phyloP scores from a whole-genome alignment of 257 asterid genomes.

The Scutellaria baicalensis region DNA sequence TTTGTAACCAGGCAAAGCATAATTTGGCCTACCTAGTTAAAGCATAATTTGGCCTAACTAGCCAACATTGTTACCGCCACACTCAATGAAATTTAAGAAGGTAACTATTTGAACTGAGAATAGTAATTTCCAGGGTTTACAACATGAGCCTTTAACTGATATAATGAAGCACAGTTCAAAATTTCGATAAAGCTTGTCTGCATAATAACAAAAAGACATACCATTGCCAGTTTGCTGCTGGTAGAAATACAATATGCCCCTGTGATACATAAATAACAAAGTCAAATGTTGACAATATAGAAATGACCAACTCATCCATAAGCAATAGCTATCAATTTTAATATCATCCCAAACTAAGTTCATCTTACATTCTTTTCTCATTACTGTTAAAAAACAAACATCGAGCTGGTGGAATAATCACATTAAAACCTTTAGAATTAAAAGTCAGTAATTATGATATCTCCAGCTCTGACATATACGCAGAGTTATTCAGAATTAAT shows the following conservation, averaged over 20 bases:
- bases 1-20: too few species aligned
- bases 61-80: background rate
- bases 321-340: background rate
- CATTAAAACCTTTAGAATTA: too few species aligned
- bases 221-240: conserved; percentile 70
- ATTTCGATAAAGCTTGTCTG: background rate
- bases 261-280: conserved; percentile 32
- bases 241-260: conserved; percentile 76
- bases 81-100: background rate
- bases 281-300: conserved; percentile 22
- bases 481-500: background rate
- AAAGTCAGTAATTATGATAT: too few species aligned
- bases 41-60: background rate
- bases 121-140: background rate
- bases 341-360: conserved; percentile 5
- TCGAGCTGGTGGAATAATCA: too few species aligned
- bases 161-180: conserved; percentile 8
- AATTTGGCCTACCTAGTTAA: background rate
- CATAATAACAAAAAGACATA: conserved; percentile 2
- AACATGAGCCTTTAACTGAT: background rate
- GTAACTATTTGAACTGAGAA: background rate
- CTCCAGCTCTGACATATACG: background rate
- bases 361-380: background rate
- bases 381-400: background rate
- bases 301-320: background rate